These are phyloP conservation scores for Myxozyma vanderwaltii DNA, from an alignment of 805 yeast genomes.

Conservation along the genomic window DNA sequence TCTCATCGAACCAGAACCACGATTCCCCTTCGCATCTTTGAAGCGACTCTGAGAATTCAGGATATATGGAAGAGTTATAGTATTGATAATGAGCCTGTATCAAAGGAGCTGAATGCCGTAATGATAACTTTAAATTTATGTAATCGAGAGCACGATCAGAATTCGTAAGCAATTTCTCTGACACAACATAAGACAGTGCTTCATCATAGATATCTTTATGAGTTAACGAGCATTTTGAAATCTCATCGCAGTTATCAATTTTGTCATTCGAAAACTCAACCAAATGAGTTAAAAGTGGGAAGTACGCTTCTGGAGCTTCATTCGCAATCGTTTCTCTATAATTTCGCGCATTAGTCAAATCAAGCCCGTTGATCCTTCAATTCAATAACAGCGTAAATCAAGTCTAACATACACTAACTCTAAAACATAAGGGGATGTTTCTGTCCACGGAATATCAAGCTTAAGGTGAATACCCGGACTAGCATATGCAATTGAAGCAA, in stretches of 20 bases:
- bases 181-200: conserved; percentile 15
- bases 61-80: conserved; percentile 47
- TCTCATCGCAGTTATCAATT: conserved; percentile 29
- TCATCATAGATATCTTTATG: conserved; percentile 25
- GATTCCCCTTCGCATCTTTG: conserved; percentile 44
- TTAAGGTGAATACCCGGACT: conserved; percentile 15
- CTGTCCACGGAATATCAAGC: conserved; percentile 27
- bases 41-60: conserved; percentile 40
- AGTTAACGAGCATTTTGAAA: conserved; percentile 17
- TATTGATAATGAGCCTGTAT: conserved; percentile 64
- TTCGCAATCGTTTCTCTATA: conserved; percentile 41
- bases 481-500: conserved; percentile 8
- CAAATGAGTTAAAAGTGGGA: conserved; percentile 40
- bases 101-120: conserved; percentile 59
- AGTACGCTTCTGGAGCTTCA: conserved; percentile 41
- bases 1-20: conserved; percentile 57
- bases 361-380: not conserved
- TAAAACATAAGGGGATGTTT: conserved; percentile 24
- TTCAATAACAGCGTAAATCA: not conserved
- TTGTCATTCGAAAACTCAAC: conserved; percentile 26
- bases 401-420: conserved; percentile 28
- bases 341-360: not conserved
- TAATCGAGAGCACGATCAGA: conserved; percentile 33
- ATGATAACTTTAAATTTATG: conserved; percentile 50
- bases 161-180: conserved; percentile 22